Evolutionary conservation across 78 protist species (phyloP).

Genomic region (Dictyostelium purpureum): DNA sequence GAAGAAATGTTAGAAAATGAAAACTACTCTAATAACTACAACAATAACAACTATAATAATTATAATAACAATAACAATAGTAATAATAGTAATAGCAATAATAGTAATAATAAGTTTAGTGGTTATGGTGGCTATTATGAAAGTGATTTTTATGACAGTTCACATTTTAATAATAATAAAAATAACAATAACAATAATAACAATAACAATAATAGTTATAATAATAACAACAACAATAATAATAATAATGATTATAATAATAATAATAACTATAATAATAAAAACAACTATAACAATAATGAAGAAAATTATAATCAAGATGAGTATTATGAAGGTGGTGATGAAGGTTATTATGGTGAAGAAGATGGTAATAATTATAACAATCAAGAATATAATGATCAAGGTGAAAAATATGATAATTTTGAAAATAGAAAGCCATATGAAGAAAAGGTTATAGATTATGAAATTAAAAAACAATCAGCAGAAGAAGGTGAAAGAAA

Average conservation of each 20-base stretch:
- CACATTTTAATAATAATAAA: not conserved
- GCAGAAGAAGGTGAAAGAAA: slow-evolving; percentile 64
- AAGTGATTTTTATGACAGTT: not conserved
- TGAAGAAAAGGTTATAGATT: slow-evolving; percentile 11
- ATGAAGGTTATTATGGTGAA: not conserved
- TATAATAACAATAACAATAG: not conserved
- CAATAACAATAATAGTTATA: not conserved
- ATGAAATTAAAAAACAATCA: slow-evolving; percentile 56
- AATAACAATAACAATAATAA: not conserved
- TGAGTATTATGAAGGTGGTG: not conserved
- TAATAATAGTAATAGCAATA: not conserved
- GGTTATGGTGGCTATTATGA: not conserved
- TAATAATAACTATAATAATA: not conserved
- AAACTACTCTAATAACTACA: not conserved
- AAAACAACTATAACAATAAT: not conserved
- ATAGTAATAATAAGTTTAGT: not conserved
- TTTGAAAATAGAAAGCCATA: slow-evolving; percentile 1
- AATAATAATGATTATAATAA: not conserved
- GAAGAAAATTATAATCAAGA: not conserved
- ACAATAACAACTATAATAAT: not conserved
- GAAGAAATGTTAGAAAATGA: not conserved
- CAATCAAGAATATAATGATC: not conserved
- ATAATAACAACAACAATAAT: not conserved
- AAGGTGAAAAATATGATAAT: not conserved
- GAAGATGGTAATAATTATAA: not conserved